These are phyloP conservation scores for Pseudogymnoascus sp. DNA, from an alignment of 2,329 filamentous ascomycete genomes.

Conservation along the genomic window DNA sequence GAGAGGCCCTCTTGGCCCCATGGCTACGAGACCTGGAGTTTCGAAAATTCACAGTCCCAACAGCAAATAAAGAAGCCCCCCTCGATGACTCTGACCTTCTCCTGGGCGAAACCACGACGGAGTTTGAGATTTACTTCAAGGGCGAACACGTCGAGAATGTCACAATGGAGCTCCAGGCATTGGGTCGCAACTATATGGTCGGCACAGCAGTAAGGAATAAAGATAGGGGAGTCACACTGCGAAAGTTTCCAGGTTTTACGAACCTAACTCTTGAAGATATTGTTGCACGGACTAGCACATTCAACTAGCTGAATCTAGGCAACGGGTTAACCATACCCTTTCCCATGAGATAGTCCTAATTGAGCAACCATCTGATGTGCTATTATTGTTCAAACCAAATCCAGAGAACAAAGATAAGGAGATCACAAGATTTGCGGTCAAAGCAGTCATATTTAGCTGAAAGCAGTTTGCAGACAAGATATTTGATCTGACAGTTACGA, in stretches of 20 bases:
- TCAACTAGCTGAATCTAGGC: not conserved
- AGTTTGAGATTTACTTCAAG: constrained; percentile 25
- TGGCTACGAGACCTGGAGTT: constrained; percentile 71
- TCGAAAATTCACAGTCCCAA: constrained; percentile 41
- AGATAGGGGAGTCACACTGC: not conserved
- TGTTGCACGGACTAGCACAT: not conserved
- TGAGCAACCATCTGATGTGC: not conserved
- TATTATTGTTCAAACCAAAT: not conserved
- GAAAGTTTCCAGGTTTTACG: not conserved
- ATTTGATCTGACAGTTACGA: not conserved
- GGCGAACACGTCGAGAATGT: constrained; percentile 25
- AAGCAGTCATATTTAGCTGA: not conserved
- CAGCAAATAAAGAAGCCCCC: constrained; percentile 18
- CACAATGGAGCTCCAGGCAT: constrained; percentile 25
- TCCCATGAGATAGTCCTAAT: not conserved
- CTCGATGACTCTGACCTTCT: constrained; percentile 15
- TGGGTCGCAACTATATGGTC: constrained; percentile 29
- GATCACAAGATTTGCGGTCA: not conserved
- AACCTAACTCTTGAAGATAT: not conserved
- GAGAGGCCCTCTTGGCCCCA: constrained; percentile 66
- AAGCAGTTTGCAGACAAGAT: not conserved
- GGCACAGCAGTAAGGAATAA: constrained; percentile 21
- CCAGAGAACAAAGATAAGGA: not conserved
- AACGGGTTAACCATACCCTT: not conserved
- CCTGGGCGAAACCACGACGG: constrained; percentile 20